These are phyloP conservation scores for Euphorbia neoarborescens DNA, from an alignment of 441 rosid species.

Conservation along the genomic window DNA sequence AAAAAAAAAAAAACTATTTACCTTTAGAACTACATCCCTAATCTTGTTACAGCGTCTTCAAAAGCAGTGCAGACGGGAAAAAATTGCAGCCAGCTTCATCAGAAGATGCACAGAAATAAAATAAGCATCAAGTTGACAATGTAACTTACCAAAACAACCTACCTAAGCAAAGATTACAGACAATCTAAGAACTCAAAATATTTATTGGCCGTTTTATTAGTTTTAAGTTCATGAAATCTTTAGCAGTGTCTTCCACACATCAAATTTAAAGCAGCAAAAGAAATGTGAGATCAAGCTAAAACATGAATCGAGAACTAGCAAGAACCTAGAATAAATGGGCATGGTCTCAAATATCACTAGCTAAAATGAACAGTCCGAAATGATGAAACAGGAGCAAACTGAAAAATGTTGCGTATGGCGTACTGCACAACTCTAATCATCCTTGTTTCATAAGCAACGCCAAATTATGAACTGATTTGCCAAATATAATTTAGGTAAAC, in stretches of 20 bases:
- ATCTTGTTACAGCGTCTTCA: background rate
- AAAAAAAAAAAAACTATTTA: background rate
- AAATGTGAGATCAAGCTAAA: too few relatives aligned
- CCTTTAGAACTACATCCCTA: background rate
- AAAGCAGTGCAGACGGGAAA: background rate
- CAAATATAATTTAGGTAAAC: background rate
- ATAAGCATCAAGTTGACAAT: background rate
- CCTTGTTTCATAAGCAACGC: too few relatives aligned
- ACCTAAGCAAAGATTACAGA: background rate
- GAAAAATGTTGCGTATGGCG: background rate
- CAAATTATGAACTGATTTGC: too few relatives aligned
- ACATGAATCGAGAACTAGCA: background rate
- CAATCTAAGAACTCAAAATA: background rate
- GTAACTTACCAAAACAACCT: conserved; percentile 1
- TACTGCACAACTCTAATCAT: too few relatives aligned
- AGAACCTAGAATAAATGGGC: background rate
- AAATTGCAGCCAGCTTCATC: background rate
- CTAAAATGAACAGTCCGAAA: too few relatives aligned
- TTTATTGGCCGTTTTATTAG: background rate
- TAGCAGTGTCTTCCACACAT: too few relatives aligned
- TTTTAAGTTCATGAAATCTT: background rate
- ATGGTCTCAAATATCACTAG: too few relatives aligned
- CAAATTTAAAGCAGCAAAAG: too few relatives aligned
- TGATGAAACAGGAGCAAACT: too few relatives aligned
- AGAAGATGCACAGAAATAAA: background rate